Base-by-base conservation (phyloP, 345 rosid species). In the Dipteronia sinensis region DNA sequence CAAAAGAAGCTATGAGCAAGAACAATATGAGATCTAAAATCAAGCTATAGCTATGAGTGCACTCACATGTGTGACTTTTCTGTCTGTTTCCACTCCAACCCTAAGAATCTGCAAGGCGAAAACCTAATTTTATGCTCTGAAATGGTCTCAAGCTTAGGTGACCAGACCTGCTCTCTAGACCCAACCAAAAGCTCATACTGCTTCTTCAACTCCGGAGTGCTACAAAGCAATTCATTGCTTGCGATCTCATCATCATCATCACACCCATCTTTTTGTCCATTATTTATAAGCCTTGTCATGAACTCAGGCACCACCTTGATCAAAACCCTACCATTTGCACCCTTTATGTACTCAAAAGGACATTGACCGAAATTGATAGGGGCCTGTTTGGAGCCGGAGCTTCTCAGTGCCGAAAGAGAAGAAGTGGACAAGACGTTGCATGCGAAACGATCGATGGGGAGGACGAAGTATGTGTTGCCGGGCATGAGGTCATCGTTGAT, bases 181-280 rank as follows among this genome's bases (percentile, higher is more conserved):
- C 98, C 88, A 11, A 93, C 98, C 17, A 95, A 83, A 80, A 79
- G 89, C 47, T 88, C 92, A 68, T 95, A 95, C 17, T 91, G 98
- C 79, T 93, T 95, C 89, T 90, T 86, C 90, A 95, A 75, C 85
- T 95, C 98, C n/a, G 98, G 98, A 3, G 98, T 91, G 82, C 90
- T 90, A 71, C 98, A 94, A 69, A 95, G 88, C 77, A 81, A 81
- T 19, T 78, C 77, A 58, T 42, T 69, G 34, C 82, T 75, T 40
- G 74, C 61, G 55, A 65, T 53, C n/a, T 2, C 46, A 42, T 42
- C 46, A 42, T 34, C 42, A 16, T 29, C 73, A 2, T n/a, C 74
- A 3, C 29, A 25, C 10, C 47, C 76, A 27, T 44, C 80, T 23
- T 66, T 27, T 20, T 65, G 80, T 65, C n/a, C 74, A 29, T 47